Conservation (phyloP, 2,329 filamentous ascomycete genomes). For the Magnaporthiopsis rhizophila region DNA sequence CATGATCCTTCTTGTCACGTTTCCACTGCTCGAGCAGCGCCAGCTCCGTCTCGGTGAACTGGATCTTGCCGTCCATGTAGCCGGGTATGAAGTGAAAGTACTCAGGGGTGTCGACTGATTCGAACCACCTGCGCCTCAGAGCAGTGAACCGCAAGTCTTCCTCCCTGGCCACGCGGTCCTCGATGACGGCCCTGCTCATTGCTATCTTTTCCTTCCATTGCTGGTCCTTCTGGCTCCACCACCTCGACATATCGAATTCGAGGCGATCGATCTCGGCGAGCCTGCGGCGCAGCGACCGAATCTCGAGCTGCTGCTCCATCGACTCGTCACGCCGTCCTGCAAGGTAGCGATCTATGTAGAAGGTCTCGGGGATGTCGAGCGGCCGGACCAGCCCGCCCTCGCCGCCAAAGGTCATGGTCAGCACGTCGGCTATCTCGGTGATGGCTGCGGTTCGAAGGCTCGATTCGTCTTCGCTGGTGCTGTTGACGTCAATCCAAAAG, state of each 20-base stretch:
- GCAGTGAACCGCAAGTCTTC: constrained; percentile 14
- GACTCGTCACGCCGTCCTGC: constrained; percentile 13
- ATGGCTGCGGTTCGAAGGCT: constrained; percentile 10
- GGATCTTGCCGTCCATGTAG: constrained; percentile 13
- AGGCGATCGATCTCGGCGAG: constrained; percentile 11
- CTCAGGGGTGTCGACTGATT: constrained; percentile 10
- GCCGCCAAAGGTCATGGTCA: constrained; percentile 15
- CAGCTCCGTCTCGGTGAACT: constrained; percentile 13
- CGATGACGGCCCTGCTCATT: constrained; percentile 15
- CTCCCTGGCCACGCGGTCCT: constrained; percentile 13
- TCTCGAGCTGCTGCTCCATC: constrained; percentile 12
- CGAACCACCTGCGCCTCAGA: constrained; percentile 15
- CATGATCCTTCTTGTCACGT: constrained; percentile 14
- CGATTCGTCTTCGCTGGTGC: neutral
- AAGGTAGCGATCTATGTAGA: constrained; percentile 19
- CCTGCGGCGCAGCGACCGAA: constrained; percentile 10
- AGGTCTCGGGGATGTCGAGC: constrained; percentile 16
- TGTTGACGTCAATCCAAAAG: constrained; percentile 17
- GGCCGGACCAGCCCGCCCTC: constrained; percentile 8
- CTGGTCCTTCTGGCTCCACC: constrained; percentile 9
- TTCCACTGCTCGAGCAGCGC: constrained; percentile 11
- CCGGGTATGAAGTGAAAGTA: constrained; percentile 16
- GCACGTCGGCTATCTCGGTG: constrained; percentile 9
- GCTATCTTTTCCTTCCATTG: constrained; percentile 8
- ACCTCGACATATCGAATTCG: constrained; percentile 9